A percentile compares a stretch with the other conserved stretches of the same genome.
These are phyloP conservation scores for Lasiodiplodia citricola DNA, from an alignment of 2,329 filamentous ascomycete species.

Conservation along the genomic window DNA sequence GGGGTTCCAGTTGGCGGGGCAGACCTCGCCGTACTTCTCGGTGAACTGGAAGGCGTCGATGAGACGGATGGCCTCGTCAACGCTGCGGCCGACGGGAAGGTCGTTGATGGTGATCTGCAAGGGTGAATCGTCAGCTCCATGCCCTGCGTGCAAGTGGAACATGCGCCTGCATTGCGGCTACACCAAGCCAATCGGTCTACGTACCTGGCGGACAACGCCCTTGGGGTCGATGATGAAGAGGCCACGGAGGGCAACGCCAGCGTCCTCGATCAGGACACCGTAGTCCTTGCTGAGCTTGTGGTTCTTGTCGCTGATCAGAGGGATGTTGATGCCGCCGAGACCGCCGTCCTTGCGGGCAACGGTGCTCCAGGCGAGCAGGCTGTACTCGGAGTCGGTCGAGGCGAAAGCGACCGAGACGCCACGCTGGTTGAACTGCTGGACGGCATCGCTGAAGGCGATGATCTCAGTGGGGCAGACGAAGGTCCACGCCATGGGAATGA, in stretches of 20 bases:
- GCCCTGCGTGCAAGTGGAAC: constrained; percentile 2
- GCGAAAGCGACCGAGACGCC: constrained; percentile 66
- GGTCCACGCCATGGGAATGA: constrained; percentile 72
- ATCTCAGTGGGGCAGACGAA: constrained; percentile 72
- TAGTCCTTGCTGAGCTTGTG: constrained; percentile 66
- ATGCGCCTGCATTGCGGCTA: constrained; percentile 3
- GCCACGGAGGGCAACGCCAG: constrained; percentile 67
- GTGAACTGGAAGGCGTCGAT: constrained; percentile 57
- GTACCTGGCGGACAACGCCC: constrained; percentile 59
- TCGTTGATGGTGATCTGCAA: constrained; percentile 68
- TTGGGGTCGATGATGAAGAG: constrained; percentile 71
- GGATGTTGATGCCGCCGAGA: constrained; percentile 65
- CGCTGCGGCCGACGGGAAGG: constrained; percentile 67
- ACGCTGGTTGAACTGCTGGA: constrained; percentile 64
- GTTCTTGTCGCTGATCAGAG: constrained; percentile 67
- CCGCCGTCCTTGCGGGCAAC: constrained; percentile 66
- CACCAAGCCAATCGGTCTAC: constrained; percentile 28
- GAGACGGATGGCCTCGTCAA: constrained; percentile 66
- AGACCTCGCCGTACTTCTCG: constrained; percentile 51
- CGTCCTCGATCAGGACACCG: constrained; percentile 67
- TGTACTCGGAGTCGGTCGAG: constrained; percentile 67
- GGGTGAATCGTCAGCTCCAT: constrained; percentile 27
- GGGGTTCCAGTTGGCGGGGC: constrained; percentile 51
- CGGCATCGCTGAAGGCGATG: constrained; percentile 67
- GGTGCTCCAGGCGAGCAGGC: constrained; percentile 63